Evolutionary conservation across 805 yeast genomes (phyloP), one percentile per base, ranked within the genome.

Genomic region (Nakazawaea pomicola): DNA sequence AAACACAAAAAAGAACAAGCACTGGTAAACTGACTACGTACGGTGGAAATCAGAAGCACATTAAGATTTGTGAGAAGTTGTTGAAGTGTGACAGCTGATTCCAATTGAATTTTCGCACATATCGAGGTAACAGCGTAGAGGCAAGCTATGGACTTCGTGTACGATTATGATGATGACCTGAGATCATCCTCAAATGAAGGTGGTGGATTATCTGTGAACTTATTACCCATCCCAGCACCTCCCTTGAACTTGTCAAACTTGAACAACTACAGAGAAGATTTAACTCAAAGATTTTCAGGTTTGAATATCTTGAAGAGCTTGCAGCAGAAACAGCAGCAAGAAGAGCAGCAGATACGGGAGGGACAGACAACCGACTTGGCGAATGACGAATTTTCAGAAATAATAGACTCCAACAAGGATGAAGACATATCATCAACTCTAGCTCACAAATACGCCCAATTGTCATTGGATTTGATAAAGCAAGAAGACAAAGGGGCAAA

Each of bases 401-500:
- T 12, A 4, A 12, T 35, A 10, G 46, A 40, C 11, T 15, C 21
- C 8, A 43, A 31, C 9, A 29, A 32, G 14, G 29, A 23, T 28
- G 28, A 44, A 36, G 35, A 45, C n/a, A 44, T 31, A 33, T 25
- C 48, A 2, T 28, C 29, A 11, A 27, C 29, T 56, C 21, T n/a
- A n/a, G 75, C 80, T 2, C 67, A 66, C 38, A 68, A 67, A 43
- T 76, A 76, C 49, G 83, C 81, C 0, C 49, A 61, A 34, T 45
- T 66, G 27, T 70, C 82, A 0, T 49, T 76, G 31, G 60, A 60
- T 16, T 51, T 75, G 45, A 52, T 67, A 17, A 52, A 55, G n/a
- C 33, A 44, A 10, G 44, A 33, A 18, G 34, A 34, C 11, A 17
- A 12, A 2, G 29, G 45, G 11, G 16, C 33, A 11, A 23, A 34